Base-by-base conservation (phyloP, 1,284 basidiomycete genomes). In the Leccinum fuscescens region DNA sequence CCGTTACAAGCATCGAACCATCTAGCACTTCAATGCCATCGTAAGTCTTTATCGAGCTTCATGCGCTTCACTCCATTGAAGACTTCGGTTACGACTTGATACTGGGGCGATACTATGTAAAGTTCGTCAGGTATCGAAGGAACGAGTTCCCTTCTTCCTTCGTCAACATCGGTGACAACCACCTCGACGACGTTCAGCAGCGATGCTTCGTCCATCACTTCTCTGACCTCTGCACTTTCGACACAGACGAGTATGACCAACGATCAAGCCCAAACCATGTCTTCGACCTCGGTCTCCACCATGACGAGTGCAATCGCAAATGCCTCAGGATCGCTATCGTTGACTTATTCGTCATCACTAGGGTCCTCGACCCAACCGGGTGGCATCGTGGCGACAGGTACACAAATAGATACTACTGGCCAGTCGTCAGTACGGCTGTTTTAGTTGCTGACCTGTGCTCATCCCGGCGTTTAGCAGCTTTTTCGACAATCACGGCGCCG, bases 401-500 rank as follows among this genome's bases (percentile, higher is more conserved):
- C 83, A 73, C 82, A 62, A 71, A 74, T 79, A 24, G 60, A 50
- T 39, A 37, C 56, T 31, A 58, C 39, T 55, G 42, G 51, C 27
- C 53, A 59, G 39, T 55, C 62, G 66, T 61, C 64, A 67, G 77
- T 70, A 51, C 55, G 20, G 4, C 42, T 29, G 9, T 27, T 48
- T 46, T 14, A 15, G 27, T 35, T 15, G 24, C 39, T n/a, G 4
- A 39, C 17, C 6, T 35, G 17, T 54, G 12, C 54, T 65, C 7
- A 60, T 51, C 17, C 14, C 63, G 3, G n/a, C 29, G 49, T 62
- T 37, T 56, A 33, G 15, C 55, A 87, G 85, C 9, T 82, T 88
- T 69, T 78, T 86, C 58, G 70, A 77, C n/a, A 81, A 87, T 64
- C 78, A 73, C 48, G 81, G 81, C 4, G 82, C 81, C 7, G 81